Conservation (phyloP, 1,284 basidiomycete species). For the Salmacisia buchloeana region DNA sequence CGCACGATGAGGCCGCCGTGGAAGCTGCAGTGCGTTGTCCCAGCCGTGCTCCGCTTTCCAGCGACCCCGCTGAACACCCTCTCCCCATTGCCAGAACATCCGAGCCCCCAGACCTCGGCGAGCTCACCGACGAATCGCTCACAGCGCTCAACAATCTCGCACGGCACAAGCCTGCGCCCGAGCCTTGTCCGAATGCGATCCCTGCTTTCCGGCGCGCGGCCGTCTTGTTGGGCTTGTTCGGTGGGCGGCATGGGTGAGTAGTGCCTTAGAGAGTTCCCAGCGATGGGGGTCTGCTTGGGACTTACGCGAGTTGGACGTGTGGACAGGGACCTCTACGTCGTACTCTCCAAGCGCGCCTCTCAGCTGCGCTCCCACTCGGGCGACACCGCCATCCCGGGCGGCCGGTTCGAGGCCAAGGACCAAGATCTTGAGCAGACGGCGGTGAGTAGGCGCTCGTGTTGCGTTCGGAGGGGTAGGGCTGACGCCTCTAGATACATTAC, state of each 20-base stretch:
- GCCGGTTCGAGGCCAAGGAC: conserved; percentile 40
- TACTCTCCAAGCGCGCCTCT: conserved; percentile 32
- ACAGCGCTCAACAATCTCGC: conserved; percentile 24
- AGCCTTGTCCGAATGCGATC: conserved; percentile 31
- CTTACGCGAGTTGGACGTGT: neutral
- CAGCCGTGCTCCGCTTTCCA: neutral
- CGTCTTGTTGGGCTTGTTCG: conserved; percentile 39
- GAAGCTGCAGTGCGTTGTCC: conserved; percentile 1
- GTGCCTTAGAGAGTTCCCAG: neutral
- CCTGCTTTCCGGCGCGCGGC: conserved; percentile 45
- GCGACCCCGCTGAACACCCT: neutral
- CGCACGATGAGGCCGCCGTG: conserved; percentile 1
- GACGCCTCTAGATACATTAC: neutral
- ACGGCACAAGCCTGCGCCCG: conserved; percentile 19
- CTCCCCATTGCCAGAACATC: conserved; percentile 3
- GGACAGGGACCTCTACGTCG: conserved; percentile 35
- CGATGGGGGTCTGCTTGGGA: neutral
- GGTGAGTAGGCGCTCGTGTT: conserved; percentile 13
- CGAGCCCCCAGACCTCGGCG: conserved; percentile 10
- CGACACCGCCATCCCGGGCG: conserved; percentile 46
- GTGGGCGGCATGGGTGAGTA: conserved; percentile 27
- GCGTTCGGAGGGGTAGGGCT: neutral
- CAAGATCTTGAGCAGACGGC: conserved; percentile 37
- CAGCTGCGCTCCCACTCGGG: conserved; percentile 37
- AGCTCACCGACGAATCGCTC: conserved; percentile 20